These are phyloP conservation scores for Chenopodium berlandieri DNA, from an alignment of 148 eudicot genomes.

Conservation along the genomic window DNA sequence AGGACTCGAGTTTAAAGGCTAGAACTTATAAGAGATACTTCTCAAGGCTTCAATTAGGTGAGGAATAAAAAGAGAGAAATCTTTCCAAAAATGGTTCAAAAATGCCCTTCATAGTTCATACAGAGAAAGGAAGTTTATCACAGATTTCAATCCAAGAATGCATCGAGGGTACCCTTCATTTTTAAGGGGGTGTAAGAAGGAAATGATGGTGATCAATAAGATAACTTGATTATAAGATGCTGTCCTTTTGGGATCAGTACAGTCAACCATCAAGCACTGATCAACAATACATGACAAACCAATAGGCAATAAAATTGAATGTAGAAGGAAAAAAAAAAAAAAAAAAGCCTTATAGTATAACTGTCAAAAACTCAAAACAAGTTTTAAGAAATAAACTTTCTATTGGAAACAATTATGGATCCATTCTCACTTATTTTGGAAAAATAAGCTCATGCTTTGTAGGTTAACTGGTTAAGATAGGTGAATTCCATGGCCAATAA, in stretches of 20 bases:
- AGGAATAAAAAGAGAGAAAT: not conserved
- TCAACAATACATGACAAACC: not conserved
- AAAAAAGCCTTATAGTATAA: too few relatives aligned
- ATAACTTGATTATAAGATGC: not conserved
- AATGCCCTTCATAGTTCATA: not conserved
- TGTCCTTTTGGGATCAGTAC: too few relatives aligned
- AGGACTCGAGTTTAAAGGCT: not conserved
- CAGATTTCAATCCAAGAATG: not conserved
- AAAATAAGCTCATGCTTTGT: not conserved
- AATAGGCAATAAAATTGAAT: not conserved
- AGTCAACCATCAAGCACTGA: not conserved
- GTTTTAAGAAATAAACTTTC: not conserved
- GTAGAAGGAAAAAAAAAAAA: too few relatives aligned
- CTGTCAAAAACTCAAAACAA: too few relatives aligned
- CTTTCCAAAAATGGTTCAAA: not conserved
- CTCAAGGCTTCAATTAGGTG: not conserved
- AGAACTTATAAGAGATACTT: not conserved
- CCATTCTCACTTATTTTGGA: too few relatives aligned
- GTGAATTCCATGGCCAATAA: not conserved
- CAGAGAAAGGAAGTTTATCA: not conserved
- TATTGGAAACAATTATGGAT: too few relatives aligned
- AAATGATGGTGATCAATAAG: not conserved
- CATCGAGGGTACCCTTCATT: too few relatives aligned
- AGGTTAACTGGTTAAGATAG: too few relatives aligned
- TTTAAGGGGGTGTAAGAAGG: too few relatives aligned